Evolutionary conservation across 2,329 filamentous ascomycete genomes (phyloP).

Genomic region (Stachybotrys echinatus): DNA sequence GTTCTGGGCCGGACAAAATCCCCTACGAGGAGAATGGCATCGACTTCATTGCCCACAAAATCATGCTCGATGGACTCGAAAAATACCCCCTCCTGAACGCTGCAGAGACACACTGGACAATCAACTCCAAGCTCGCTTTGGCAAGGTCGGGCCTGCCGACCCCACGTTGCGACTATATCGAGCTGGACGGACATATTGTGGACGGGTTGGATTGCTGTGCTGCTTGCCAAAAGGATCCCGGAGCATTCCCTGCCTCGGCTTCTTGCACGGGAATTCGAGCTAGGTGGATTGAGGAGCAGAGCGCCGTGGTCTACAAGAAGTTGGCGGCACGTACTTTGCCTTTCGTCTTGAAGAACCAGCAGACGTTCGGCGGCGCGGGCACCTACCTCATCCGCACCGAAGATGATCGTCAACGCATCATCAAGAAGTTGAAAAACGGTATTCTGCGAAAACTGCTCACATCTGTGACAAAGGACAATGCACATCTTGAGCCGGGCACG

Average conservation of each 20-base stretch:
- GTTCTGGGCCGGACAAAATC: conserved; percentile 15
- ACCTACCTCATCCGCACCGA: conserved; percentile 23
- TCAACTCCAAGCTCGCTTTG: conserved; percentile 29
- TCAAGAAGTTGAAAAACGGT: conserved; percentile 14
- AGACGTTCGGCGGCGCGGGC: conserved; percentile 29
- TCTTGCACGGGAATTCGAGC: conserved; percentile 19
- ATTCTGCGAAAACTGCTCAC: conserved; percentile 22
- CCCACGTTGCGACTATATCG: conserved; percentile 18
- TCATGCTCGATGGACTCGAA: conserved; percentile 22
- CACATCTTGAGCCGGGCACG: conserved; percentile 22
- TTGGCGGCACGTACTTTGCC: conserved; percentile 18
- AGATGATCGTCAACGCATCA: conserved; percentile 16
- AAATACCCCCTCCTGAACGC: conserved; percentile 18
- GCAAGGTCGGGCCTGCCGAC: conserved; percentile 27
- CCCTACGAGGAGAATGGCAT: conserved; percentile 18
- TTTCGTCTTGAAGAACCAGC: conserved; percentile 32
- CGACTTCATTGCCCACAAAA: conserved; percentile 16
- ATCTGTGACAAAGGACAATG: conserved; percentile 20
- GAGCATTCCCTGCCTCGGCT: conserved; percentile 15
- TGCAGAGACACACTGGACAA: conserved; percentile 25
- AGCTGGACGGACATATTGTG: conserved; percentile 12
- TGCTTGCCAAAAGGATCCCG: conserved; percentile 10
- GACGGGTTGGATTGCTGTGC: conserved; percentile 16
- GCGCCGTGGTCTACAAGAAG: conserved; percentile 13
- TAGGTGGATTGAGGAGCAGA: conserved; percentile 22